Percentiles rank a stretch among this genome's conserved stretches.
phyloP scores from a whole-genome alignment of 2,329 filamentous ascomycete species.

The Sphaerulina musiva region DNA sequence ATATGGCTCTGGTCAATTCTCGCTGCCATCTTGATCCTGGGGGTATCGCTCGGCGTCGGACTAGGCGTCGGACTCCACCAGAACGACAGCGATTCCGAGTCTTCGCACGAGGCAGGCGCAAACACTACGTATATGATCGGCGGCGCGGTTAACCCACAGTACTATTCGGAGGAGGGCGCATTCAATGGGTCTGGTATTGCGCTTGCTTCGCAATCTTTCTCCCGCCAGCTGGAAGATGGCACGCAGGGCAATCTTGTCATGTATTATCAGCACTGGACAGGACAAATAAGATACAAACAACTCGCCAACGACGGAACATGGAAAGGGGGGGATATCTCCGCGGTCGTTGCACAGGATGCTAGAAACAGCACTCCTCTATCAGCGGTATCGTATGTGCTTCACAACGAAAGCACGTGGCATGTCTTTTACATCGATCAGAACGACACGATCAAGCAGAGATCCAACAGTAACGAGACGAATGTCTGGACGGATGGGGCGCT shows the following conservation, averaged over 20 bases:
- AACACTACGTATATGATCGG: slow-evolving; percentile 32
- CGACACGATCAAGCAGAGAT: slow-evolving; percentile 37
- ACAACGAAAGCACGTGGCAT: slow-evolving; percentile 31
- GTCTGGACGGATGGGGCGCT: slow-evolving; percentile 38
- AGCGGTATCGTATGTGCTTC: slow-evolving; percentile 38
- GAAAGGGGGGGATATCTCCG: slow-evolving; percentile 35
- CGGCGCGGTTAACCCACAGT: slow-evolving; percentile 35
- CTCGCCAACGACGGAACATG: slow-evolving; percentile 35
- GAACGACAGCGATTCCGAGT: not conserved
- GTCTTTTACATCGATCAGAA: slow-evolving; percentile 37
- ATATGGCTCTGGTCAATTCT: slow-evolving; percentile 22
- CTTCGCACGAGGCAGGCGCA: not conserved
- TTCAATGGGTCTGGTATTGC: slow-evolving; percentile 46
- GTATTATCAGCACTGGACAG: slow-evolving; percentile 43
- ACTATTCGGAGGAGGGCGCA: slow-evolving; percentile 38
- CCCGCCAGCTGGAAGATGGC: slow-evolving; percentile 21
- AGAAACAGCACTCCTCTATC: slow-evolving; percentile 42
- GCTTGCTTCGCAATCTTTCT: slow-evolving; percentile 40
- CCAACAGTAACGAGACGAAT: slow-evolving; percentile 35
- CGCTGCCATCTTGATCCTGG: slow-evolving; percentile 24
- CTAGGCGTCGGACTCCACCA: slow-evolving; percentile 36
- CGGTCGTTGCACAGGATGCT: slow-evolving; percentile 39
- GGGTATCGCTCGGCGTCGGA: slow-evolving; percentile 34
- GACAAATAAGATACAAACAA: slow-evolving; percentile 39
- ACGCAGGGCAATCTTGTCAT: slow-evolving; percentile 38